Base-by-base conservation (phyloP, 2,329 filamentous ascomycete genomes). In the Dactylonectria estremocensis region DNA sequence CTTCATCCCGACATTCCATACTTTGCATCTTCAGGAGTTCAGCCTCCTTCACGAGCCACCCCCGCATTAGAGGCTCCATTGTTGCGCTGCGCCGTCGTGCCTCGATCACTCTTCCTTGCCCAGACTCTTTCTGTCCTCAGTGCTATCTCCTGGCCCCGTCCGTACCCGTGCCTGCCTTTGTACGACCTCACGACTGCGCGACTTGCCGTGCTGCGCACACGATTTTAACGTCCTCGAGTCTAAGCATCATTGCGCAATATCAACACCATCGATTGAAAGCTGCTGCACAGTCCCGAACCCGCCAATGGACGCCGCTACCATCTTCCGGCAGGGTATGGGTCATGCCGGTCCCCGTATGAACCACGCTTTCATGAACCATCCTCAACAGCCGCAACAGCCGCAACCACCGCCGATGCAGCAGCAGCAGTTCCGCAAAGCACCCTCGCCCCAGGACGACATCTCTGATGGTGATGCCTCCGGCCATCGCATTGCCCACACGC, bases 401-500 rank as follows among this genome's bases (percentile, higher is more conserved):
- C 72, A 71, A 33, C 56, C 64, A 16, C 72, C 31, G 9, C 54
- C 24, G 24, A 79, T 78, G 16, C 74, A 70, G 46, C 72, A 70
- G 54, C 49, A 75, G 60, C 75, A 77, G 52, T 77, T 80, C 31
- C 76, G 77, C 54, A 76, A 64, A 55, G 74, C 74, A 43, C 76
- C 75, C 33, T 72, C 75, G 14, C 68, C 74, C 13, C 77, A 79
- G 45, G 83, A 85, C 55, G 84, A 85, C 46, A 79, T 82, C 35
- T 82, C 79, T 52, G 87, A 89, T 77, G 79, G 74, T 61, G 88
- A 89, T 66, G 82, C 85, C 74, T 80, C 85, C 74, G 81, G 87
- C 64, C 85, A 88, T 77, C 86, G 92, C 72, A 91, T 95, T 72
- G 92, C 92, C 33, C 92, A 95, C 78, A 95, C 93, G 6, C 81